Base-by-base conservation (phyloP, 2,329 filamentous ascomycete species). In the Penicillium sp. region DNA sequence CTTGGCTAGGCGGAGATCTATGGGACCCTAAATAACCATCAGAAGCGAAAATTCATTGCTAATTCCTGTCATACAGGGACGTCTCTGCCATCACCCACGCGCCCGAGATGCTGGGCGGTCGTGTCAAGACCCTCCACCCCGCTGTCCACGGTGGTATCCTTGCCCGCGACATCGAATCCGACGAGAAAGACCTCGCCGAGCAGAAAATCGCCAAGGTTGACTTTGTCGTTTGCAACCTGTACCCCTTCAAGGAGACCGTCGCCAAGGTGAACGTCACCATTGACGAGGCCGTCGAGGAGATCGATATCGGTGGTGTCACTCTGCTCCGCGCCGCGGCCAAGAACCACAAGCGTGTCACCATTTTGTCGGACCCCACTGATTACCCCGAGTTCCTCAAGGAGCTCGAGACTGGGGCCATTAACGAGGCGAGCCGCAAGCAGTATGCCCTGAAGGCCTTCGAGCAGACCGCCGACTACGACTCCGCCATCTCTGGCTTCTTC, bases 201-300 rank as follows among this genome's bases (percentile, higher is more conserved):
- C 90, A 95, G 78, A 94, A 91, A 76, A 96, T 96, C 73, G 83
- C 89, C 79, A 95, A 95, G 79, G 90, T 96, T 54, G 90, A 95
- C 82, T 95, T 87, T 66, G 90, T 96, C 65, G 88, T 99, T 71
- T 97, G 94, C 87, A 99, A 99, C 79, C 83, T 99, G 51, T 97
- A 99, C 76, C 94, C 94, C 12, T 99, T 99, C 85, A 96, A 96
- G 80, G 92, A 97, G 73, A 99, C 94, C 29, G 86, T 99, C 65
- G 88, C 91, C 66, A 95, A 96, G 82, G 86, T 95, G 79, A 95
- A 96, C 69, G 94, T 99, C 67, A 97, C 93, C 56, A 89, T 99
- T 58, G 85, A 90, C 47, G 93, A 99, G 78, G 94, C 94, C 47
- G 93, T 99, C 36, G 94, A 99, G 78, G 94, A 99, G 79, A 95